These are phyloP conservation scores for Fusarium sp. DNA, from an alignment of 2,329 filamentous ascomycete species.

Conservation along the genomic window DNA sequence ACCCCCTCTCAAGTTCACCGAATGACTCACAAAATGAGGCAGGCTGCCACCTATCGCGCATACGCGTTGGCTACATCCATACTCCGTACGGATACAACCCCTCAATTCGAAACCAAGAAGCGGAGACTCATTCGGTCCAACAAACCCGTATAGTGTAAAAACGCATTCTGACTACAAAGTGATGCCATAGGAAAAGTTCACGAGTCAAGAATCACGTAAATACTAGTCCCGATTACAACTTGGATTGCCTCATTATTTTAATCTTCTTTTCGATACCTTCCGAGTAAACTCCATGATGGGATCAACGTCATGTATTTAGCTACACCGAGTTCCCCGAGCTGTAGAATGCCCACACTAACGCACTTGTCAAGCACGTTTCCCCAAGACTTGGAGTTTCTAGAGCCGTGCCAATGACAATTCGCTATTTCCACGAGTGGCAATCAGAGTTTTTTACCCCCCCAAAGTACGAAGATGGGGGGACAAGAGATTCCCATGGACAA, in stretches of 20 bases:
- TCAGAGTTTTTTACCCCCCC: slow-evolving; percentile 1
- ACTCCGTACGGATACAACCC: neutral
- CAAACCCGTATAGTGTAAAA: neutral
- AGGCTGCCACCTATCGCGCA: neutral
- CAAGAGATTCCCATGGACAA: neutral
- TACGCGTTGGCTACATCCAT: neutral
- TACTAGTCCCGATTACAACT: neutral
- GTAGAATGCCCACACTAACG: neutral
- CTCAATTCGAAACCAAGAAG: neutral
- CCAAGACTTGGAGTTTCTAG: neutral
- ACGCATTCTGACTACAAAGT: neutral
- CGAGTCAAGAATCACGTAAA: neutral
- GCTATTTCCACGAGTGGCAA: neutral
- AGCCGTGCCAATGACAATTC: slow-evolving; percentile 27
- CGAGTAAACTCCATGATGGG: neutral
- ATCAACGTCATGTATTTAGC: neutral
- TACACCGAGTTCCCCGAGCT: neutral
- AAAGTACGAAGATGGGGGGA: neutral
- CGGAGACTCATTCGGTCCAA: neutral
- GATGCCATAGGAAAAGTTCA: neutral
- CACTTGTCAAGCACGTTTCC: neutral
- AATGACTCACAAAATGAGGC: neutral
- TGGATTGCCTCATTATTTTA: neutral
- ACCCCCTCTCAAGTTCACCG: neutral
- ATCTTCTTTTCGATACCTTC: neutral